Base-by-base conservation (phyloP, 371 early-diverging fungal genomes). In the Syncephalastrum monosporum region DNA sequence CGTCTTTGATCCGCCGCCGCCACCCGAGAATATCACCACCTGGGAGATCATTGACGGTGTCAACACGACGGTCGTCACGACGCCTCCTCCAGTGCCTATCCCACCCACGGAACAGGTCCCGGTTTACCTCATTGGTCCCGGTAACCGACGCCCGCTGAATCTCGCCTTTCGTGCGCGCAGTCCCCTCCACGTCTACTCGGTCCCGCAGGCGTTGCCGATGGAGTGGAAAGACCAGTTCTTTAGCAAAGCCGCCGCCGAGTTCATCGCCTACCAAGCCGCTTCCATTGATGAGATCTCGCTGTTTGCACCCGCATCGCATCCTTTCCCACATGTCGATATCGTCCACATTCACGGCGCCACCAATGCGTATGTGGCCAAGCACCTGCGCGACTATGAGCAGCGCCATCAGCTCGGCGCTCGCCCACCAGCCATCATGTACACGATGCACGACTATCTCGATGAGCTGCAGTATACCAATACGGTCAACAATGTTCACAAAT, bases 211-310 rank as follows among this genome's bases (percentile, higher is more conserved):
- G 1, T 61, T 87, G 13, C 83, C 84, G 1, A 68, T 63, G 16
- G 87, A 87, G 59, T 87, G 87, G 85, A 74, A 74, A 50, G 84
- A 87, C 63, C 81, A 83, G 5, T 87, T 77, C 47, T 87, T 87
- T 59, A 67, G 69, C 33, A 87, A 87, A 64, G 87, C 85, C 1
- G 84, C 72, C 0, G 84, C 87, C 4, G 66, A 75, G 1, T 83
- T 87, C 57, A 65, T 87, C 24, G 74, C 80, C 21, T 75, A 80
- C 55, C 75, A 76, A 47, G 71, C 74, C 0, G 77, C 81, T 13
- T 69, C 74, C 16, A 64, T 67, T 16, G 71, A 80, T 29, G 86
- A 86, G 51, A 70, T 80, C 33, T 77, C 83, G 0, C 64, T 80
- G 10, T 86, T 86, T 65, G 83, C 83, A 5, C 72, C 78, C 0